A percentile compares a stretch with the other conserved stretches of the same genome.
Evolutionary conservation across 371 early-diverging fungal genomes (phyloP).

Genomic region (Mortierella sp.): DNA sequence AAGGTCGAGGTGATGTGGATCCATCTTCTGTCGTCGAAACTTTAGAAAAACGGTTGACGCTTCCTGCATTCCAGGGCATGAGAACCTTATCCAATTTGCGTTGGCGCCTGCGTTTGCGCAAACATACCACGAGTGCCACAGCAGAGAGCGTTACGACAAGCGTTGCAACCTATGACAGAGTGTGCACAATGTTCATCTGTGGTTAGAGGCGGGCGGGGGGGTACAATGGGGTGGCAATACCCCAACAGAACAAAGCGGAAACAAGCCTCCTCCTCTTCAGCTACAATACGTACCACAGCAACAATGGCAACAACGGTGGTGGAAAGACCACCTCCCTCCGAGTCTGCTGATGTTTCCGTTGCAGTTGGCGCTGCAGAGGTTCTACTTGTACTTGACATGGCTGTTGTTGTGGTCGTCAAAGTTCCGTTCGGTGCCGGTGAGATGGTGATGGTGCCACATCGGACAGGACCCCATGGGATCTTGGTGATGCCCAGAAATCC

Average conservation of each 20-base stretch:
- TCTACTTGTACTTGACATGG: conserved; percentile 11
- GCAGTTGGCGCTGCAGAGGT: conserved; percentile 3
- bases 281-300: conserved; percentile 35
- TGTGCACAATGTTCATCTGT: background rate
- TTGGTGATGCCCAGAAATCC: conserved; percentile 15
- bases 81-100: conserved; percentile 28
- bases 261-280: background rate
- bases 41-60: conserved; percentile 22
- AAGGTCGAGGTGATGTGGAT: background rate
- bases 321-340: conserved; percentile 13
- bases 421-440: conserved; percentile 37
- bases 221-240: too few species aligned
- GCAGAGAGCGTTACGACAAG: conserved; percentile 18
- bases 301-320: conserved; percentile 23
- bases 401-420: conserved; percentile 28
- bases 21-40: conserved; percentile 24
- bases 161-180: conserved; percentile 19
- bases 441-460: conserved; percentile 42
- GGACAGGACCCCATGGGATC: conserved; percentile 31
- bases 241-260: too few species aligned
- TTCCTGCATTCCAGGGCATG: conserved; percentile 21
- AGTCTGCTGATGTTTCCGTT: conserved; percentile 1
- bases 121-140: conserved; percentile 20
- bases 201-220: background rate
- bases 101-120: conserved; percentile 22